Percentiles rank a stretch among this genome's conserved stretches.
phyloP scores from a whole-genome alignment of 2,329 filamentous ascomycete genomes.

The Aspergillus terreus region DNA sequence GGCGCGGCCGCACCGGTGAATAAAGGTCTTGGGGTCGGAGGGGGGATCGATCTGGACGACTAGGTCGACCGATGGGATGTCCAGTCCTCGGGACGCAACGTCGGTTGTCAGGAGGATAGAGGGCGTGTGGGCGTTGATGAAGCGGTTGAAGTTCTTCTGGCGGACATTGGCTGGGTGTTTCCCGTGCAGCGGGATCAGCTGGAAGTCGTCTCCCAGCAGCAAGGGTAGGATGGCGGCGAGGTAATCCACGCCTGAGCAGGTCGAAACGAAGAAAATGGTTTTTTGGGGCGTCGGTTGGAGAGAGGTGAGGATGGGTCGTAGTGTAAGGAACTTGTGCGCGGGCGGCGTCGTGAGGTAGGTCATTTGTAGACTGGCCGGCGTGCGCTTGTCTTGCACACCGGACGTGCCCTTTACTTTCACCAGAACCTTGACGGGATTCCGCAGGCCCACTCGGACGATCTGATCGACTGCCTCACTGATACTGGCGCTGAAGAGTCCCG shows the following conservation, averaged over 20 bases:
- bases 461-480: slow-evolving; percentile 94
- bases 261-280: slow-evolving; percentile 87
- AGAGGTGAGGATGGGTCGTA: slow-evolving; percentile 66
- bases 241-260: slow-evolving; percentile 92
- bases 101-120: slow-evolving; percentile 88
- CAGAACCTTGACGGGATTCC: slow-evolving; percentile 91
- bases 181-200: slow-evolving; percentile 79
- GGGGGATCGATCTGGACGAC: slow-evolving; percentile 84
- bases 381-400: slow-evolving; percentile 77
- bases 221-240: slow-evolving; percentile 75
- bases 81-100: slow-evolving; percentile 82
- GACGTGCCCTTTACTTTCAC: slow-evolving; percentile 81
- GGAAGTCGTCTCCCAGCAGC: slow-evolving; percentile 65
- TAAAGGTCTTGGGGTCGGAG: slow-evolving; percentile 81
- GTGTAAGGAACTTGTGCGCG: slow-evolving; percentile 72
- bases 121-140: slow-evolving; percentile 69
- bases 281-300: slow-evolving; percentile 74
- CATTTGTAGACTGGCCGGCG: slow-evolving; percentile 87
- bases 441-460: slow-evolving; percentile 83
- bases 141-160: slow-evolving; percentile 80
- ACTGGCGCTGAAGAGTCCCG: slow-evolving; percentile 89
- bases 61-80: slow-evolving; percentile 87
- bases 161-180: slow-evolving; percentile 87
- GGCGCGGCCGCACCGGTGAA: slow-evolving; percentile 62
- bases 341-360: slow-evolving; percentile 73